phyloP scores from a whole-genome alignment of 164 flowering plant genomes.

The Buxus sempervirens region DNA sequence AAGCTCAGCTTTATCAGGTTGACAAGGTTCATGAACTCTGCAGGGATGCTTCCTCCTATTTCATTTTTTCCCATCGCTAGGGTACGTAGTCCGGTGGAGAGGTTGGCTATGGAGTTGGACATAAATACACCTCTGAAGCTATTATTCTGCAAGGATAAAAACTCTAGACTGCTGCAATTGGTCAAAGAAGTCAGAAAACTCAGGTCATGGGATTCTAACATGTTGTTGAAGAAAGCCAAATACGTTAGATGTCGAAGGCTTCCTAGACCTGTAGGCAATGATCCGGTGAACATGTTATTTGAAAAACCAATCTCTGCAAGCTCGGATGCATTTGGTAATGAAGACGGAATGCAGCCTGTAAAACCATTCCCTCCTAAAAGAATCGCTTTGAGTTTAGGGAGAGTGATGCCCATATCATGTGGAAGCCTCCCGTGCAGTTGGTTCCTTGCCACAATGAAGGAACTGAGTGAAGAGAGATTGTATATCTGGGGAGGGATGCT shows the following conservation, averaged over 20 bases:
- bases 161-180: slow-evolving; percentile 14
- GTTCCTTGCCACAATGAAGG: neutral
- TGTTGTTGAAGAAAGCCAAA: neutral
- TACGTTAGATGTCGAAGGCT: neutral
- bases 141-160: slow-evolving; percentile 3
- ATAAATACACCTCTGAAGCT: slow-evolving; percentile 25
- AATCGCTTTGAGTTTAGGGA: slow-evolving; percentile 16
- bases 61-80: slow-evolving; percentile 15
- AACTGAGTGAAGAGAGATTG: slow-evolving; percentile 18
- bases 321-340: slow-evolving; percentile 9
- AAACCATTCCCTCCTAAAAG: neutral
- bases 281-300: slow-evolving; percentile 5
- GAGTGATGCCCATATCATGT: slow-evolving; percentile 14
- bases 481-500: slow-evolving; percentile 30
- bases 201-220: slow-evolving; percentile 18
- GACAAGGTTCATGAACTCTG: slow-evolving; percentile 27
- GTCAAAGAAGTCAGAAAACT: slow-evolving; percentile 18
- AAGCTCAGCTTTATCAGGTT: slow-evolving; percentile 15
- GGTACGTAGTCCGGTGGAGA: slow-evolving; percentile 8
- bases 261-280: slow-evolving; percentile 10
- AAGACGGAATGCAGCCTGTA: slow-evolving; percentile 8
- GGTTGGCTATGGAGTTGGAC: slow-evolving; percentile 26
- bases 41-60: slow-evolving; percentile 31
- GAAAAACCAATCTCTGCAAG: neutral
- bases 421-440: slow-evolving; percentile 27